Percentiles rank a stretch among this genome's conserved stretches.
Evolutionary conservation across 805 yeast species (phyloP).

Genomic region (Yamadazyma paraphyllophila): DNA sequence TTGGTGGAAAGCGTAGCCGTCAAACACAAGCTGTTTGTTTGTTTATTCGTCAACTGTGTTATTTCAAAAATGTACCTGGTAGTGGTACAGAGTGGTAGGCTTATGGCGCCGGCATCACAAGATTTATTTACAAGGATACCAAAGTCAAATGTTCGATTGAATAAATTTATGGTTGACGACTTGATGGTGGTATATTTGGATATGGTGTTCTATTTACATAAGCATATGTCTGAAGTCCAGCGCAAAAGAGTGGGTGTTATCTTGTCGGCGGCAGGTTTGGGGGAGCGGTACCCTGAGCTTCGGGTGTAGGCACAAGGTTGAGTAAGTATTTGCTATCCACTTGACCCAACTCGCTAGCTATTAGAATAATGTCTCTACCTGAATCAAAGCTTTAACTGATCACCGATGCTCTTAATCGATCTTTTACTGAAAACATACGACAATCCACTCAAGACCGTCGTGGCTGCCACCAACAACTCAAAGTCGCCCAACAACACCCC

Average conservation of each 20-base stretch:
- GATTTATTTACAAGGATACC: neutral
- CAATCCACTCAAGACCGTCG: conserved; percentile 76
- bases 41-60: neutral
- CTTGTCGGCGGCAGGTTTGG: neutral
- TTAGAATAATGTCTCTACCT: too few relatives aligned
- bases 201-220: conserved; percentile 1
- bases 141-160: neutral
- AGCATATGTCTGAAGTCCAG: neutral
- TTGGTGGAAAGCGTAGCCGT: neutral
- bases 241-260: neutral
- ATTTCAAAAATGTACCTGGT: conserved; percentile 1
- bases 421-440: conserved; percentile 69
- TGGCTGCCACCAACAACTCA: conserved; percentile 30
- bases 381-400: conserved; percentile 2
- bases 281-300: too few relatives aligned
- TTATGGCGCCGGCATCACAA: neutral
- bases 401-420: conserved; percentile 57
- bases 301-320: too few relatives aligned
- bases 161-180: neutral
- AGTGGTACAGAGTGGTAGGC: neutral
- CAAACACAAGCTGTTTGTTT: neutral
- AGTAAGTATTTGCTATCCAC: too few relatives aligned
- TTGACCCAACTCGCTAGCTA: too few relatives aligned
- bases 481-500: conserved; percentile 25
- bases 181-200: conserved; percentile 3